Conservation (phyloP, 148 eudicot genomes). For the Rhododendron ferrugineum region DNA sequence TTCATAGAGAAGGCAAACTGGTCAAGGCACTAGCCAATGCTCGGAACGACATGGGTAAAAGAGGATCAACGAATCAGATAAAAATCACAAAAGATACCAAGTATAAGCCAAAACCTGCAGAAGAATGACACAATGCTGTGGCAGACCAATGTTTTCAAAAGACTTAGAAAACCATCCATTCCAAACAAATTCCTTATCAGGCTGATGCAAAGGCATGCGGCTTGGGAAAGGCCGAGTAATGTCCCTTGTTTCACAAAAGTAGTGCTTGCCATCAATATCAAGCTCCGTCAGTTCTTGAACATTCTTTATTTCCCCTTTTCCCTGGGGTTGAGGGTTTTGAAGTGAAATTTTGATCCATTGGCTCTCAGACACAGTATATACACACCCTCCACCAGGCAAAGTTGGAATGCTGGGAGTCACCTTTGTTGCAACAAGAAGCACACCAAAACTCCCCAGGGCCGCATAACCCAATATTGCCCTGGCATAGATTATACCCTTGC, state of each 20-base stretch:
- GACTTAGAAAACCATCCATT: constrained; percentile 79
- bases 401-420: constrained; percentile 63
- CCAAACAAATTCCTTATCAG: constrained; percentile 97
- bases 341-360: constrained; percentile 87
- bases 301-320: constrained; percentile 85
- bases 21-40: background rate
- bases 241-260: constrained; percentile 87
- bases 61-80: constrained; percentile 5
- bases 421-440: constrained; percentile 86
- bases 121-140: constrained; percentile 80
- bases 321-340: constrained; percentile 80
- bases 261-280: constrained; percentile 94
- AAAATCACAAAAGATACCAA: constrained; percentile 16
- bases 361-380: constrained; percentile 79
- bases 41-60: background rate
- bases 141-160: constrained; percentile 80
- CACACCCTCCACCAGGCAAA: constrained; percentile 86
- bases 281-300: constrained; percentile 73
- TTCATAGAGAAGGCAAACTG: background rate
- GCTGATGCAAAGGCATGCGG: constrained; percentile 64
- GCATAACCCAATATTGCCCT: constrained; percentile 89
- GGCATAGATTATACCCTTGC: constrained; percentile 62
- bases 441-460: constrained; percentile 68
- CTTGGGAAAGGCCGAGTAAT: constrained; percentile 93
- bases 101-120: constrained; percentile 60